Conservation (phyloP, 306 rosid species). For the Prosopis cineraria region DNA sequence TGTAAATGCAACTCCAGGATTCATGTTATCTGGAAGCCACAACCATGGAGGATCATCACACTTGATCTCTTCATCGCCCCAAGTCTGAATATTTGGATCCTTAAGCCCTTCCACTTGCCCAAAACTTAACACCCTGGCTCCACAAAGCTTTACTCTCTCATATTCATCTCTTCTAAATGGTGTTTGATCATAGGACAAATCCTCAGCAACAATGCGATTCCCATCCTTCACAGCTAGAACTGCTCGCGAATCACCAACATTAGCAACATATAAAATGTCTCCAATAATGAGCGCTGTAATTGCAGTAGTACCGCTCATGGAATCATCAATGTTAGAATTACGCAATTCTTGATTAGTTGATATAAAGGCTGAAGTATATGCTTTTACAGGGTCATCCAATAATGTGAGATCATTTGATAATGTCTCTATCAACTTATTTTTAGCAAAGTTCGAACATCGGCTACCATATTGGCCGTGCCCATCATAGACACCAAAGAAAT, state of each 20-base stretch:
- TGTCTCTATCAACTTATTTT: conserved; percentile 65
- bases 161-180: conserved; percentile 93
- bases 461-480: conserved; percentile 90
- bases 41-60: conserved; percentile 91
- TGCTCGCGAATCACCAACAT: conserved; percentile 96
- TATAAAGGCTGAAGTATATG: conserved; percentile 69
- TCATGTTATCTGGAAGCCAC: conserved; percentile 81
- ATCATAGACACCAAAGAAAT: conserved; percentile 94
- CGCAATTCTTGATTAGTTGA: conserved; percentile 66
- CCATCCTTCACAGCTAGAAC: conserved; percentile 88
- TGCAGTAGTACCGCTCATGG: conserved; percentile 96
- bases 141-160: conserved; percentile 83
- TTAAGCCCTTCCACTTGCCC: conserved; percentile 91
- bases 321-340: conserved; percentile 74
- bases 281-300: conserved; percentile 86
- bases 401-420: conserved; percentile 59
- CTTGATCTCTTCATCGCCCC: conserved; percentile 94
- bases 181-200: conserved; percentile 87
- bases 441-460: conserved; percentile 79
- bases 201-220: conserved; percentile 70
- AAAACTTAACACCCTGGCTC: conserved; percentile 89
- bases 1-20: conserved; percentile 96
- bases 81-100: conserved; percentile 78
- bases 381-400: conserved; percentile 71
- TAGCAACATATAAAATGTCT: conserved; percentile 74